Evolutionary conservation across 2,329 filamentous ascomycete species (phyloP).

Genomic region (Ramularia endophylla): DNA sequence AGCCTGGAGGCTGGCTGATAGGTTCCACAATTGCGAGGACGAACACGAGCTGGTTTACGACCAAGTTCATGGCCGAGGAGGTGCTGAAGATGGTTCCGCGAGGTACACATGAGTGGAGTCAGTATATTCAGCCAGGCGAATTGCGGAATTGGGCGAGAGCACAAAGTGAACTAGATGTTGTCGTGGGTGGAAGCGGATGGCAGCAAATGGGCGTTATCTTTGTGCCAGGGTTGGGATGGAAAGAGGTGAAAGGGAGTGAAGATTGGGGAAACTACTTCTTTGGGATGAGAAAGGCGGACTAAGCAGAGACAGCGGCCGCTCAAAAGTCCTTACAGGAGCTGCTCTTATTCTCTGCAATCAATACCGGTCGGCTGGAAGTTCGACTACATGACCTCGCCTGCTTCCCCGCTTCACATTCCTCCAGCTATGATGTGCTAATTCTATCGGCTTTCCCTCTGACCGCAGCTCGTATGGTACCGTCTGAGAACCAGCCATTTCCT

Average conservation of each 20-base stretch:
- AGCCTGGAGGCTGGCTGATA: constrained; percentile 87
- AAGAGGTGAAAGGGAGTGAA: constrained; percentile 72
- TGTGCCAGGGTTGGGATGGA: constrained; percentile 87
- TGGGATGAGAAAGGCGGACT: constrained; percentile 56
- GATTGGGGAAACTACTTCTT: constrained; percentile 95
- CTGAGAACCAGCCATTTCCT: constrained; percentile 5
- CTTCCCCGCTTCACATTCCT: neutral
- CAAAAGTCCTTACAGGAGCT: too few species aligned
- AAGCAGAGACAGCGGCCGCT: too few species aligned
- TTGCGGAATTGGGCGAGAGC: constrained; percentile 47
- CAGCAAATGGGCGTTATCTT: constrained; percentile 78
- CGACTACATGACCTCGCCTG: neutral
- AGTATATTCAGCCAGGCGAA: constrained; percentile 88
- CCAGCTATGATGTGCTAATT: neutral
- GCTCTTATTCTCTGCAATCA: too few species aligned
- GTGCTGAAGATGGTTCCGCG: constrained; percentile 78
- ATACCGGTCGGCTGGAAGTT: neutral
- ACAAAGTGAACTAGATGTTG: constrained; percentile 39
- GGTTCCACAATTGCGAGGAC: constrained; percentile 89
- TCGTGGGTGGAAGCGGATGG: constrained; percentile 64
- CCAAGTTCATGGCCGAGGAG: constrained; percentile 87
- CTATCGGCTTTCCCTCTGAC: constrained; percentile 4
- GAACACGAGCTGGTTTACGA: constrained; percentile 83
- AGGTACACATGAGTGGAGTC: constrained; percentile 93
- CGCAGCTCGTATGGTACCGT: constrained; percentile 7